These are phyloP conservation scores for Venturia carpophila DNA, from an alignment of 2,329 filamentous ascomycete species.

Conservation along the genomic window DNA sequence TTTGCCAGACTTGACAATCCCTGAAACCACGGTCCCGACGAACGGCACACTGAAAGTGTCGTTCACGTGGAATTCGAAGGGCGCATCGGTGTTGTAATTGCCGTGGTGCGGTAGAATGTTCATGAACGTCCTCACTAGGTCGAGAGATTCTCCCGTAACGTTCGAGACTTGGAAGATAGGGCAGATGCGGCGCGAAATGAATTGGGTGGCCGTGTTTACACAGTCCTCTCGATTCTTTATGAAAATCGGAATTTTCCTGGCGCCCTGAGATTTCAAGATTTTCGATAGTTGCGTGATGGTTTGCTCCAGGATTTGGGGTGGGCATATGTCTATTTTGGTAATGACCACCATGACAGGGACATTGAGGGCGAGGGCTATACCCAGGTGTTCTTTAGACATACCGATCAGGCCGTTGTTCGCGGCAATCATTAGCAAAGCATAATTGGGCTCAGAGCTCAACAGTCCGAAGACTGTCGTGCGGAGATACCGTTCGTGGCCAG, in stretches of 20 bases:
- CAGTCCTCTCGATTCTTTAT: constrained; percentile 88
- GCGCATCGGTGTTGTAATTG: constrained; percentile 77
- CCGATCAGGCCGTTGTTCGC: constrained; percentile 87
- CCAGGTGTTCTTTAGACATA: constrained; percentile 65
- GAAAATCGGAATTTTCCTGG: constrained; percentile 91
- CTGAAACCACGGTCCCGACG: constrained; percentile 90
- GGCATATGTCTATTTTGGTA: constrained; percentile 98
- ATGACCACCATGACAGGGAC: constrained; percentile 97
- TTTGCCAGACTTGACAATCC: constrained; percentile 76
- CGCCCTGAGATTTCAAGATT: constrained; percentile 88
- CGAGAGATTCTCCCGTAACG: constrained; percentile 84
- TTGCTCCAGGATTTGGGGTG: constrained; percentile 87
- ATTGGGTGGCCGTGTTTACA: constrained; percentile 90
- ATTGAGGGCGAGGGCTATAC: constrained; percentile 87
- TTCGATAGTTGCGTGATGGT: constrained; percentile 86
- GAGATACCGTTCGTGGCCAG: constrained; percentile 90
- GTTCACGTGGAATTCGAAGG: constrained; percentile 93
- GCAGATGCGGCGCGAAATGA: constrained; percentile 90
- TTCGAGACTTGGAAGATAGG: constrained; percentile 98
- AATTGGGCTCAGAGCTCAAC: constrained; percentile 89
- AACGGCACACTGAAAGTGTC: constrained; percentile 98
- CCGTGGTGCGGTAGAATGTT: constrained; percentile 94
- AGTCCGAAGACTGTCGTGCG: constrained; percentile 95
- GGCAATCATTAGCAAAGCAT: constrained; percentile 95
- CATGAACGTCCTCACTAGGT: constrained; percentile 83